phyloP scores from a whole-genome alignment of 1,139 yeast species.

The Kodamaea derodonti region DNA sequence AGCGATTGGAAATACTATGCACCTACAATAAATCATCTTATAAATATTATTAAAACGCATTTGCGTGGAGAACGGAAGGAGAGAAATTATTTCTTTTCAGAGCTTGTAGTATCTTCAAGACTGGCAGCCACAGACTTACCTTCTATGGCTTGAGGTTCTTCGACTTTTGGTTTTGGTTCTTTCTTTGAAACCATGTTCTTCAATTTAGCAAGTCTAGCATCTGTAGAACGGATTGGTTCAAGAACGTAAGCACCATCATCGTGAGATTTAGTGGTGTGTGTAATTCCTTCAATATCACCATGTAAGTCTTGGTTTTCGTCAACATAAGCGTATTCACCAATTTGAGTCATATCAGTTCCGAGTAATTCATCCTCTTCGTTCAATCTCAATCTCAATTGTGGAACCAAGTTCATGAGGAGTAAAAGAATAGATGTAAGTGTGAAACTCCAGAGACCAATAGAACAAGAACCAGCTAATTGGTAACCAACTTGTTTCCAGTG shows the following conservation, averaged over 20 bases:
- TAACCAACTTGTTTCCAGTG: slow-evolving; percentile 87
- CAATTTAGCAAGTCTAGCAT: slow-evolving; percentile 37
- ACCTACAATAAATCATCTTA: background rate
- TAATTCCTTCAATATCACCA: slow-evolving; percentile 2
- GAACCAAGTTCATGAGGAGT: slow-evolving; percentile 71
- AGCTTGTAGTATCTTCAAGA: slow-evolving; percentile 6
- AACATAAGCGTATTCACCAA: slow-evolving; percentile 78
- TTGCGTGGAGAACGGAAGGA: background rate
- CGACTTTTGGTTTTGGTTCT: slow-evolving; percentile 9
- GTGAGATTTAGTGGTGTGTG: background rate
- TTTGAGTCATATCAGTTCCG: slow-evolving; percentile 87
- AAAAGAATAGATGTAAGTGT: slow-evolving; percentile 70
- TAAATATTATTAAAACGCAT: background rate
- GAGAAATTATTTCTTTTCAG: slow-evolving; percentile 9
- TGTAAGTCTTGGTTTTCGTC: slow-evolving; percentile 29
- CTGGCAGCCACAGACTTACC: slow-evolving; percentile 9
- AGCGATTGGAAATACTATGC: no score
- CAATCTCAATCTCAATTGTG: slow-evolving; percentile 78
- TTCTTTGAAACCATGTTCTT: slow-evolving; percentile 18
- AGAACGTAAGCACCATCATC: slow-evolving; percentile 51
- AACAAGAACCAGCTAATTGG: slow-evolving; percentile 81
- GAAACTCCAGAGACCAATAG: slow-evolving; percentile 80
- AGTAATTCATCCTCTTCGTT: slow-evolving; percentile 84
- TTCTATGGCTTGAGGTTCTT: slow-evolving; percentile 10
- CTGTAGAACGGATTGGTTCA: slow-evolving; percentile 68